Conservation (phyloP, 2,329 filamentous ascomycete genomes). For the Colletotrichum scovillei region DNA sequence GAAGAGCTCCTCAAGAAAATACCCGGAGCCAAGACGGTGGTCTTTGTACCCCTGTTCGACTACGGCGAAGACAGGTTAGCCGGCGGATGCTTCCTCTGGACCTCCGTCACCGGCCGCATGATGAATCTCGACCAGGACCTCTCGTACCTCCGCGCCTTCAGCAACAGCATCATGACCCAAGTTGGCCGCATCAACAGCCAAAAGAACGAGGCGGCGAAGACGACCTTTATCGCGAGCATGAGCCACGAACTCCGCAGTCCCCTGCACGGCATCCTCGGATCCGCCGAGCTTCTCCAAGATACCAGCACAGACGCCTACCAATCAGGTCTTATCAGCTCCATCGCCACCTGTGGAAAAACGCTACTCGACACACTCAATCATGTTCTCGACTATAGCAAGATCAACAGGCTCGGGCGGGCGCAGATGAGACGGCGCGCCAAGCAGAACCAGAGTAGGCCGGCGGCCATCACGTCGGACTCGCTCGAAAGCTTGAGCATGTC, state of each 20-base stretch:
- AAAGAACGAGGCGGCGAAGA: slow-evolving; percentile 63
- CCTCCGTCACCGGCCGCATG: slow-evolving; percentile 46
- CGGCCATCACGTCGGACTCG: slow-evolving; percentile 41
- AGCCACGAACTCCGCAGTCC: slow-evolving; percentile 69
- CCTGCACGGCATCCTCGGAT: slow-evolving; percentile 67
- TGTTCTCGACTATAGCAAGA: slow-evolving; percentile 57
- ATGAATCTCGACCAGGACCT: slow-evolving; percentile 50
- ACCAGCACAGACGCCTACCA: slow-evolving; percentile 51
- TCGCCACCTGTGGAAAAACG: slow-evolving; percentile 59
- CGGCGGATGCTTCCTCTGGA: slow-evolving; percentile 51
- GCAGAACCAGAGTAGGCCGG: slow-evolving; percentile 36
- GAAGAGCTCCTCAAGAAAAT: slow-evolving; percentile 48
- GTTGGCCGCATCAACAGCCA: slow-evolving; percentile 64
- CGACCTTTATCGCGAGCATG: slow-evolving; percentile 69
- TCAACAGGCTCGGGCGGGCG: slow-evolving; percentile 47
- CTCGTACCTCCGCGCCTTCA: slow-evolving; percentile 52
- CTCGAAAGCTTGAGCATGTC: slow-evolving; percentile 47
- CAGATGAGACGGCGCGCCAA: slow-evolving; percentile 37
- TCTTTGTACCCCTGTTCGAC: slow-evolving; percentile 50
- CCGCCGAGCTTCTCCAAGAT: slow-evolving; percentile 60
- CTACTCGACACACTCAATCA: slow-evolving; percentile 62
- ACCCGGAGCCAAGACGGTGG: slow-evolving; percentile 46
- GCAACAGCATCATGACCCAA: slow-evolving; percentile 61
- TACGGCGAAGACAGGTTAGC: slow-evolving; percentile 47
- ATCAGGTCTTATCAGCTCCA: slow-evolving; percentile 55